phyloP scores from a whole-genome alignment of 768 basidiomycete genomes.

The Auricularia cornea region DNA sequence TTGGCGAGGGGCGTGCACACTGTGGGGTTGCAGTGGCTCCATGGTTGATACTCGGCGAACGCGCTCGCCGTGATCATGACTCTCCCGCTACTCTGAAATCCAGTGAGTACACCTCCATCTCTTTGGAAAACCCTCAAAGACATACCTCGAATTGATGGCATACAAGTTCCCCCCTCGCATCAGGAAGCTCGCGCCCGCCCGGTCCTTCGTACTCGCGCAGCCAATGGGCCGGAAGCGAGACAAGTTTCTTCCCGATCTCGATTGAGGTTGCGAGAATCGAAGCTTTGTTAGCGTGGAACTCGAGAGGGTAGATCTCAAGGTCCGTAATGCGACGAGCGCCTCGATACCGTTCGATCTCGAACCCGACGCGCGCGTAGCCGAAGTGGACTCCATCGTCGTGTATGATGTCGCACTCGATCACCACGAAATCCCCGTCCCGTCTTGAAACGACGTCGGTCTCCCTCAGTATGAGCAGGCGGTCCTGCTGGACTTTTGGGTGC shows the following conservation, averaged over 20 bases:
- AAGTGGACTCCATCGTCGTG: constrained; percentile 13
- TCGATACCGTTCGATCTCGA: constrained; percentile 12
- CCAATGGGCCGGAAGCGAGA: too few relatives aligned
- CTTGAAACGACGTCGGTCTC: too few relatives aligned
- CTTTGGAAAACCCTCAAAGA: constrained; percentile 5
- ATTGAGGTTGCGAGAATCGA: neutral
- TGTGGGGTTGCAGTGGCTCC: constrained; percentile 11
- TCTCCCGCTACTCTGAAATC: constrained; percentile 16
- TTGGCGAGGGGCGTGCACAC: constrained; percentile 12
- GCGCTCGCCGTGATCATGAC: constrained; percentile 21
- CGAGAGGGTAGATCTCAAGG: constrained; percentile 14
- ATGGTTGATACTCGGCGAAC: constrained; percentile 17
- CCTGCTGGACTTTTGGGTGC: constrained; percentile 11
- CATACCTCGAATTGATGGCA: neutral
- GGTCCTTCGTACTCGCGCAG: too few relatives aligned
- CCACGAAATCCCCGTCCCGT: constrained; percentile 1
- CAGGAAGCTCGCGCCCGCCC: too few relatives aligned
- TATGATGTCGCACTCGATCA: constrained; percentile 11
- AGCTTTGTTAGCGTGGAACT: constrained; percentile 5
- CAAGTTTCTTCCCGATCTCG: neutral
- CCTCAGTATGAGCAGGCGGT: constrained; percentile 7
- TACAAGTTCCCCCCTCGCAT: neutral
- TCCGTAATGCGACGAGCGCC: constrained; percentile 14
- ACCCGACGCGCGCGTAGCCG: constrained; percentile 8
- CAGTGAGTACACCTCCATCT: neutral